A percentile compares a stretch with the other conserved stretches of the same genome.
phyloP scores from a whole-genome alignment of 169 alveolate species.

The Plasmodium yoelii region DNA sequence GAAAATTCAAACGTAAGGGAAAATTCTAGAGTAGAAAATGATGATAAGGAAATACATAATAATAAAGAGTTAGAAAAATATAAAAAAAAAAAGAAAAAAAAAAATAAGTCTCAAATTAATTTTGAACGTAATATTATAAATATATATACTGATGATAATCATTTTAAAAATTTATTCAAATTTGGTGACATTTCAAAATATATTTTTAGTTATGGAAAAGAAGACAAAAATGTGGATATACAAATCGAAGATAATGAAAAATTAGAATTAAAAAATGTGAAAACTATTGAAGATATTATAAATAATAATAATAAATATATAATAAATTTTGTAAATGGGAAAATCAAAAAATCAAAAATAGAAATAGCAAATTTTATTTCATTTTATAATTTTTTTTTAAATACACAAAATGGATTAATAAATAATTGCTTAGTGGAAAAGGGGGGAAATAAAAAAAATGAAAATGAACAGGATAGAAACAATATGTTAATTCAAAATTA shows the following conservation, averaged over 20 bases:
- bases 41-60: not conserved
- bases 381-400: constrained; percentile 48
- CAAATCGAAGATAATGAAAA: not conserved
- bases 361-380: constrained; percentile 73
- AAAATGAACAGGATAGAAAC: not conserved
- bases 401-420: not conserved
- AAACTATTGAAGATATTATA: constrained; percentile 17
- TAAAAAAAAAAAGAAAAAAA: not conserved
- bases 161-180: constrained; percentile 25
- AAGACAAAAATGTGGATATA: not conserved
- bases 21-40: not conserved
- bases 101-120: not conserved
- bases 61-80: not conserved
- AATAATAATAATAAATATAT: constrained; percentile 38
- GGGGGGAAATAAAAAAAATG: no score
- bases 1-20: no score
- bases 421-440: not conserved
- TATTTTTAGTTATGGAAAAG: constrained; percentile 9
- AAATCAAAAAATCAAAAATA: constrained; percentile 10
- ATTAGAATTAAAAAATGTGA: not conserved
- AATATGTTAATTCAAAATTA: constrained; percentile 2
- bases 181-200: constrained; percentile 16
- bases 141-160: constrained; percentile 29
- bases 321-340: constrained; percentile 19
- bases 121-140: constrained; percentile 7